Conservation (phyloP, 1,284 basidiomycete genomes). For the Trametes pubescens region DNA sequence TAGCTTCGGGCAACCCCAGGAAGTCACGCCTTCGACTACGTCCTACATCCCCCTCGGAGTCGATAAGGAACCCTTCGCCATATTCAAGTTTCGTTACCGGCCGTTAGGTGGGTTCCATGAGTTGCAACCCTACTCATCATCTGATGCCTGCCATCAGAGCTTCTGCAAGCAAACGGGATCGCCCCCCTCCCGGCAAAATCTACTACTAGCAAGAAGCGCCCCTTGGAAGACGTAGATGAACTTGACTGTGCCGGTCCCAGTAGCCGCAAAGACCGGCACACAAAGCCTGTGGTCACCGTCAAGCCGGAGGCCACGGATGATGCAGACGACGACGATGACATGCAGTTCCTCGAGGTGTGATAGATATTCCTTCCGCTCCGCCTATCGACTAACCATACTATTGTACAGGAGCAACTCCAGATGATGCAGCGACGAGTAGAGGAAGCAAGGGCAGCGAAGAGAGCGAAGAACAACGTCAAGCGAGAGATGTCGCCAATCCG, state of each 20-base stretch:
- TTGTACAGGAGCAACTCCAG: conserved; percentile 6
- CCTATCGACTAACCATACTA: background rate
- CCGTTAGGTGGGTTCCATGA: background rate
- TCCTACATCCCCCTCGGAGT: background rate
- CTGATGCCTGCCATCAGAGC: background rate
- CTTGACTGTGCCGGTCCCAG: background rate
- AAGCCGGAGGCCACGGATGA: conserved; percentile 2
- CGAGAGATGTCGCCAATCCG: conserved; percentile 15
- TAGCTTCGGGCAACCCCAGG: background rate
- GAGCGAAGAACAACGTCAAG: conserved; percentile 1
- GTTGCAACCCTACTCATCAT: background rate
- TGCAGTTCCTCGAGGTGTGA: conserved; percentile 15
- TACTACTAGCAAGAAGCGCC: background rate
- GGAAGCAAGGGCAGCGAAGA: background rate
- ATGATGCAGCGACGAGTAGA: conserved; percentile 9
- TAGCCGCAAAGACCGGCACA: background rate
- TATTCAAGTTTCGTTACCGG: conserved; percentile 1
- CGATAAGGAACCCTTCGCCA: background rate
- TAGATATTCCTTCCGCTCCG: too few relatives aligned
- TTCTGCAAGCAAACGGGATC: conserved; percentile 9
- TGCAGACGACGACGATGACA: conserved; percentile 13
- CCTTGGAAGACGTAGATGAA: background rate
- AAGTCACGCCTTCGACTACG: background rate
- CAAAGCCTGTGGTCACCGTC: background rate
- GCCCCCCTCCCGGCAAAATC: background rate